A percentile compares a stretch with the other conserved stretches of the same genome.
Evolutionary conservation across 176 grass and related monocot genomes (phyloP).

Genomic region (Carex myosuroides): DNA sequence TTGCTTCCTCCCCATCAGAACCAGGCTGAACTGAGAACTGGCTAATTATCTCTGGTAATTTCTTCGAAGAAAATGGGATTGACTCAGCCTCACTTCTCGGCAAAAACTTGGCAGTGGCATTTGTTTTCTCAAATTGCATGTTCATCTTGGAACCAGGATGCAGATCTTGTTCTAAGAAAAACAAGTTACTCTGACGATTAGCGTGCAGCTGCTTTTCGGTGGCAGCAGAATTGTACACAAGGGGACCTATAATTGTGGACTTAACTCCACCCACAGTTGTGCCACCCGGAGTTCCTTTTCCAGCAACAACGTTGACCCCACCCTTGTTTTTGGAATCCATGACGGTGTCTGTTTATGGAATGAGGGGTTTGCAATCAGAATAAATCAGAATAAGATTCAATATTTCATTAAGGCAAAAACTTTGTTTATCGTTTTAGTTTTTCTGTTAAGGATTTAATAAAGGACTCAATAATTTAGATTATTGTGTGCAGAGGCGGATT

Average conservation of each 20-base stretch:
- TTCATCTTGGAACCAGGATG: constrained; percentile 47
- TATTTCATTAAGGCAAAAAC: background rate
- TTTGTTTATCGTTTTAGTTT: background rate
- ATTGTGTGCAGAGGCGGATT: background rate
- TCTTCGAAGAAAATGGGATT: constrained; percentile 63
- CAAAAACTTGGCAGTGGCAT: constrained; percentile 36
- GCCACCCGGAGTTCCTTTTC: too few species aligned
- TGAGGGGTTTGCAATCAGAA: too few species aligned
- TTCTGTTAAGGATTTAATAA: background rate
- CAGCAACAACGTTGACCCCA: too few species aligned
- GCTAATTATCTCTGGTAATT: constrained; percentile 47
- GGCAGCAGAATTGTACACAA: constrained; percentile 30
- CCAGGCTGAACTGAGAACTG: constrained; percentile 44
- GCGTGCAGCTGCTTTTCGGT: constrained; percentile 57
- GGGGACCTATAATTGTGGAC: background rate
- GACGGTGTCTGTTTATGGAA: too few species aligned
- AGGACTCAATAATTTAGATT: background rate
- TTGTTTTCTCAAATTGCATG: constrained; percentile 40
- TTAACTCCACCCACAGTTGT: constrained; percentile 19
- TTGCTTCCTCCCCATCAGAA: constrained; percentile 44
- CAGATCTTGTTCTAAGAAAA: constrained; percentile 68
- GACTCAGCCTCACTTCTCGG: constrained; percentile 39
- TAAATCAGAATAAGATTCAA: background rate
- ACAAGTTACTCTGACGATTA: constrained; percentile 45
- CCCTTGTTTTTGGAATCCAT: too few species aligned